Evolutionary conservation across 352 stramenopile genomes (phyloP), one percentile per base, ranked within the genome.

Genomic region (Phytophthora tubulina): DNA sequence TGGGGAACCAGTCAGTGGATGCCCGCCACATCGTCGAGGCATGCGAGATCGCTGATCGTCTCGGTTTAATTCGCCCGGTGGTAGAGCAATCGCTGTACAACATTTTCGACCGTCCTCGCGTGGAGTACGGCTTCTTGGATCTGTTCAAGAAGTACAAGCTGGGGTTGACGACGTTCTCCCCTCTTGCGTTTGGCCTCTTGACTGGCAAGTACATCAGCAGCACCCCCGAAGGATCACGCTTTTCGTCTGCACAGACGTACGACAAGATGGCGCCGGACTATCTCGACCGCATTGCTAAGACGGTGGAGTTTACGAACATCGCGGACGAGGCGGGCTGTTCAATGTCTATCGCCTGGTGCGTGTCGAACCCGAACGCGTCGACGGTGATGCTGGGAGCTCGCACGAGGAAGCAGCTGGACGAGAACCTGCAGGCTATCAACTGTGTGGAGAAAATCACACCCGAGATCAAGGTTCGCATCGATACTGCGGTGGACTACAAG

Each of bases 21-120:
- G 56, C 54, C 84, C 3, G 67, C 79, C 7, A 79, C 57, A 89
- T 92, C 32, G 74, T 51, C 5, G 81, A 91, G 56, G 84, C 84
- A 4, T 83, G 67, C 4, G 54, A 68, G 53, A 68, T 75, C 68
- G 72, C 72, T 5, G 68, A 75, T 35, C 68, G 61, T 13, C 42
- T 75, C 14, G 63, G 68, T 4, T 36, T 84, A 44, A 82, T 82
- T 45, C 59, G 71, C 27, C 78, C 76, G 4, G 51, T 78, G 35
- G 63, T 88, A 31, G 81, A 91, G 54, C 81, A 91, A 56, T 79
- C 81, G 4, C 67, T 89, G 61, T 91, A 91, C 72, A 88, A 91
- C 72, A 88, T 91, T 45, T 88, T 91, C 56, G 70, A 89, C n/a
- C 78, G 83, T 27, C 70, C 86, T 53, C 67, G 72, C 11, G 75